Evolutionary conservation across 495 filamentous ascomycete genomes (phyloP), one percentile per base, ranked within the genome.

Genomic region (Lasiosphaeris hirsuta): DNA sequence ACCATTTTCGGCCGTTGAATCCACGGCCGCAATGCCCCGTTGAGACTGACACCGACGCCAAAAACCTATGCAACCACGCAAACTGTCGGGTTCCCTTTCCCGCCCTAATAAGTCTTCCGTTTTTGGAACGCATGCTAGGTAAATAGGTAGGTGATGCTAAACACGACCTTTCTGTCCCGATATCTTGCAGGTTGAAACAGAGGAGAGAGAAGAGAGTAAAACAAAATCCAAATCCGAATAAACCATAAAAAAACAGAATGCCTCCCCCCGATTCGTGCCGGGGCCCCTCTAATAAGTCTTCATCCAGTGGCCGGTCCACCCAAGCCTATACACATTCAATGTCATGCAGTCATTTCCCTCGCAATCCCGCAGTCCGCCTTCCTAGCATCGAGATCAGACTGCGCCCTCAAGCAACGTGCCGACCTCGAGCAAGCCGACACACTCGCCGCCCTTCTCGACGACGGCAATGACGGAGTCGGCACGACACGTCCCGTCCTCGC

Each of bases 401-500:
- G n/a, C 41, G 49, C 60, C 44, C 48, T 64, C 58, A 10, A 72
- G 47, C 17, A 78, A 46, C 41, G 46, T 56, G 30, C 63, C 71
- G 0, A 75, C 69, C 63, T 82, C 78, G 19, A 81, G 18, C 41
- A 81, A 66, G 6, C 78, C 80, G 1, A 72, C 47, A 18, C 74
- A 66, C 49, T 74, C 69, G 3, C 69, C 73, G 7, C 71, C 71
- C 10, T 73, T 63, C 11, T 77, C 72, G 54, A 78, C 63, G 0
- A 75, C 69, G 8, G 71, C 77, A 0, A 83, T 52, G 3, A 83
- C 68, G 0, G 71, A 69, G 51, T 78, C 73, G 14, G 77, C 73
- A 1, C 62, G 54, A 38, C 63, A 75, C 23, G 41, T 39, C 17
- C 56, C 58, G 14, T 51, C 57, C 11, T 47, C 47, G 38, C 54